phyloP scores from a whole-genome alignment of 1,284 basidiomycete species.

The Heimioporus retisporus region DNA sequence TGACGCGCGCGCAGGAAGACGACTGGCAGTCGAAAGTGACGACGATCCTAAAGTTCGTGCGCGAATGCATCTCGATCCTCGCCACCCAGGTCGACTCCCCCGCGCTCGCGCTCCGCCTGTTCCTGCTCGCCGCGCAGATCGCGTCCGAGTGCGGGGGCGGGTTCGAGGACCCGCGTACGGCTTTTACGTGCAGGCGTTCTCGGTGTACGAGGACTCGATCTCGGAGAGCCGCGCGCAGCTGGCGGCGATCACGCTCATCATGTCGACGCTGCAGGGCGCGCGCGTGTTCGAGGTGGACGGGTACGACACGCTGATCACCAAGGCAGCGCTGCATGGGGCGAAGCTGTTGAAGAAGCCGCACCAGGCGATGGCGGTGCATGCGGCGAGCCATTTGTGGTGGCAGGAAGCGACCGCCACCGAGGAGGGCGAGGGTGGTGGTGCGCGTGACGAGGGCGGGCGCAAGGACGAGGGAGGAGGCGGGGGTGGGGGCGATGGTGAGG shows the following conservation, averaged over 20 bases:
- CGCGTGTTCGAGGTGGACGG: slow-evolving; percentile 92
- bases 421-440: slow-evolving; percentile 49
- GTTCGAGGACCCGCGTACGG: slow-evolving; percentile 97
- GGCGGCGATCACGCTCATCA: slow-evolving; percentile 94
- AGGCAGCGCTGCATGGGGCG: slow-evolving; percentile 94
- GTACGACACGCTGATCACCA: slow-evolving; percentile 96
- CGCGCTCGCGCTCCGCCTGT: slow-evolving; percentile 89
- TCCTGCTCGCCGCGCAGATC: slow-evolving; percentile 94
- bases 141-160: slow-evolving; percentile 84
- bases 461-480: neutral
- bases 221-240: slow-evolving; percentile 93
- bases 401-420: slow-evolving; percentile 68
- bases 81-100: slow-evolving; percentile 94
- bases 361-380: slow-evolving; percentile 93
- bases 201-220: slow-evolving; percentile 96
- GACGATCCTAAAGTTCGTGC: slow-evolving; percentile 90
- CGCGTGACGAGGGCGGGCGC: slow-evolving; percentile 53
- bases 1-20: slow-evolving; percentile 61
- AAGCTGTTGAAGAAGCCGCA: slow-evolving; percentile 97
- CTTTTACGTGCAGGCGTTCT: slow-evolving; percentile 96
- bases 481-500: too few relatives aligned
- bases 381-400: slow-evolving; percentile 98
- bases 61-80: slow-evolving; percentile 91
- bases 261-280: slow-evolving; percentile 86
- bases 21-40: slow-evolving; percentile 89